Evolutionary conservation across 768 basidiomycete genomes (phyloP).

Genomic region (Psilocybe azurescens): DNA sequence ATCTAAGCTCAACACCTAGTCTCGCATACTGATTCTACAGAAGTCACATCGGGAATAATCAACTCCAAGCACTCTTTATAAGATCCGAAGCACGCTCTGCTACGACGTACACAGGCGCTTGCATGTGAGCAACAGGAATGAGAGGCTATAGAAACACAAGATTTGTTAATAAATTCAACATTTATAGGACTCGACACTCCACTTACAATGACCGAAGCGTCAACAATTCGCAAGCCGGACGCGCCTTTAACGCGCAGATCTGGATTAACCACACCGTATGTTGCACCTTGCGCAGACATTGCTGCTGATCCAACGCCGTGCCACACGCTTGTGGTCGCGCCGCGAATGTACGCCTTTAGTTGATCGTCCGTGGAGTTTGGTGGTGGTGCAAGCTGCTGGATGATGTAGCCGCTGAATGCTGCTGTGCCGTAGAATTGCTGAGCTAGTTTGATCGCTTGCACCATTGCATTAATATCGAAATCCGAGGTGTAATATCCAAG

Average conservation of each 20-base stretch:
- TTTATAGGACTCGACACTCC: background rate
- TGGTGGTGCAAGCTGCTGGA: background rate
- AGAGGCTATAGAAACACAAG: background rate
- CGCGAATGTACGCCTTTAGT: background rate
- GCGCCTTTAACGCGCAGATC: constrained; percentile 6
- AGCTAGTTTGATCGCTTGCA: constrained; percentile 10
- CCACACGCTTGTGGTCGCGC: background rate
- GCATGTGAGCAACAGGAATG: constrained; percentile 3
- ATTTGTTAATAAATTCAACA: background rate
- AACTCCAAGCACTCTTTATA: background rate
- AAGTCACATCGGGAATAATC: no score
- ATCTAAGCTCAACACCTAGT: no score
- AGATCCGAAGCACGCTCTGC: constrained; percentile 5
- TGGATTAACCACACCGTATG: constrained; percentile 1
- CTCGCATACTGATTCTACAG: no score
- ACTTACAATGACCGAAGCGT: constrained; percentile 4
- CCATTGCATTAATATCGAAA: constrained; percentile 12
- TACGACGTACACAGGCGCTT: background rate
- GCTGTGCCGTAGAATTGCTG: background rate
- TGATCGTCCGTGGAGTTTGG: background rate
- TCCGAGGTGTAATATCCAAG: constrained; percentile 5
- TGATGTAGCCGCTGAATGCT: background rate
- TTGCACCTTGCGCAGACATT: background rate
- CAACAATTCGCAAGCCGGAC: constrained; percentile 1
- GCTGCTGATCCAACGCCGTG: background rate